Base-by-base conservation (phyloP, 495 filamentous ascomycete genomes). In the Hypomontagnella submonticulosa region DNA sequence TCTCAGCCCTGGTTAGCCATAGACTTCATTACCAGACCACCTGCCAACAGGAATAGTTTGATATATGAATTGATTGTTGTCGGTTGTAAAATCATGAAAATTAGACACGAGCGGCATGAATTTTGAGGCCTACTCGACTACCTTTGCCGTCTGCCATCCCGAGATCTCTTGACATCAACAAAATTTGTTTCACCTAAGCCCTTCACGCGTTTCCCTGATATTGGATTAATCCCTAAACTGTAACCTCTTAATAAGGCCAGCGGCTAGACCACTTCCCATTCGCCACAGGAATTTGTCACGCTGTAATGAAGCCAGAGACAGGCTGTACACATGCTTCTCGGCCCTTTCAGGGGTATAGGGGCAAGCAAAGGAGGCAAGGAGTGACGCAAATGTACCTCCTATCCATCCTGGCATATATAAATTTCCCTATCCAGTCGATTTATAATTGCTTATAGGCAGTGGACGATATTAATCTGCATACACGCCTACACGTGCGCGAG, bases 271-370 rank as follows among this genome's bases (percentile, higher is more conserved):
- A 16, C 9, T 6, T 58, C 64, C 53, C 38, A 62, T 67, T 62
- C 52, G 64, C 58, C 34, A 53, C 40, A n/a, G 4, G n/a, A 68
- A 68, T 68, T 68, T 68, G 65, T 68, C 65, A 68, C 46, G 23
- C 32, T 63, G 15, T 63, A 53, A 38, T 59, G 34, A 42, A 16
- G 38, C 40, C 19, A 16, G 36, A 48, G 33, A 8, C n/a, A 50
- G 36, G 16, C 16, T 56, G 27, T 27, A 6, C 23, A 27, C 23
- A 27, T 27, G 13, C 51, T 49, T 59, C 65, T 68, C 54, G 58
- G 59, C 65, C 65, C 49, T 63, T 68, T 58, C 41, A 34, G 48
- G 58, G 47, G 34, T 47, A 48, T 43, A 42, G 16, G 40, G 57
- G 47, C 12, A 20, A 4, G n/a, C n/a, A n/a, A 48, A 44, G 40